Percentiles rank a stretch among this genome's conserved stretches.
Conservation (phyloP, 2,329 filamentous ascomycete genomes). For the Nothophaeocryptopus gaeumannii region DNA sequence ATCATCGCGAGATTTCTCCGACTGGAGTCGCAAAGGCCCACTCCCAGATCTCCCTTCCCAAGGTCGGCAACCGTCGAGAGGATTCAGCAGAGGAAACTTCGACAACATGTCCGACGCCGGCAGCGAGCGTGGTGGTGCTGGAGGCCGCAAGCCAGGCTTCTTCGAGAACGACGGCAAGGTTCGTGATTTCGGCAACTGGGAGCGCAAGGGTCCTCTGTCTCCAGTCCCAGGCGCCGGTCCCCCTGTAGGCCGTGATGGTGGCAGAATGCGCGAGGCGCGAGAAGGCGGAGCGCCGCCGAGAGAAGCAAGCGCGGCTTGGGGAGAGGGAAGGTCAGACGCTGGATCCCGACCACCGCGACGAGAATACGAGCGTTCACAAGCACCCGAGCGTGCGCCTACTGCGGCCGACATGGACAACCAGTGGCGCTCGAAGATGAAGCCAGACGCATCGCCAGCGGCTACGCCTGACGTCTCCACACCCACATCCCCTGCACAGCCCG, state of each 20-base stretch:
- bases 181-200: conserved; percentile 86
- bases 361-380: conserved; percentile 66
- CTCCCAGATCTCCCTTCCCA: conserved; percentile 68
- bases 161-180: conserved; percentile 69
- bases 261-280: conserved; percentile 54
- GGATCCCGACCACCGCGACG: conserved; percentile 76
- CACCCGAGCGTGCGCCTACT: conserved; percentile 68
- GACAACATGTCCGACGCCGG: conserved; percentile 51
- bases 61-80: conserved; percentile 44
- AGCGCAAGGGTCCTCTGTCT: conserved; percentile 86
- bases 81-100: conserved; percentile 35
- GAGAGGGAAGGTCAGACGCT: conserved; percentile 64
- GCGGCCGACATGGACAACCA: conserved; percentile 90
- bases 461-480: conserved; percentile 74
- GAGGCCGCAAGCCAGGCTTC: conserved; percentile 63
- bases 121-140: conserved; percentile 48
- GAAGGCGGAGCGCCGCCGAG: conserved; percentile 53
- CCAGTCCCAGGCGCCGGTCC: conserved; percentile 54
- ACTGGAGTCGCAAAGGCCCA: conserved; percentile 92
- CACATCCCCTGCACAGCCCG: conserved; percentile 64
- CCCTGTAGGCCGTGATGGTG: conserved; percentile 51
- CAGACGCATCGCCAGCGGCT: conserved; percentile 66
- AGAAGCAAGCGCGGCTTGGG: conserved; percentile 70
- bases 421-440: conserved; percentile 88
- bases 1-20: conserved; percentile 67